Evolutionary conservation across 1,139 yeast species (phyloP), one percentile per base, ranked within the genome.

Genomic region (Geotrichum cucujoidarum): DNA sequence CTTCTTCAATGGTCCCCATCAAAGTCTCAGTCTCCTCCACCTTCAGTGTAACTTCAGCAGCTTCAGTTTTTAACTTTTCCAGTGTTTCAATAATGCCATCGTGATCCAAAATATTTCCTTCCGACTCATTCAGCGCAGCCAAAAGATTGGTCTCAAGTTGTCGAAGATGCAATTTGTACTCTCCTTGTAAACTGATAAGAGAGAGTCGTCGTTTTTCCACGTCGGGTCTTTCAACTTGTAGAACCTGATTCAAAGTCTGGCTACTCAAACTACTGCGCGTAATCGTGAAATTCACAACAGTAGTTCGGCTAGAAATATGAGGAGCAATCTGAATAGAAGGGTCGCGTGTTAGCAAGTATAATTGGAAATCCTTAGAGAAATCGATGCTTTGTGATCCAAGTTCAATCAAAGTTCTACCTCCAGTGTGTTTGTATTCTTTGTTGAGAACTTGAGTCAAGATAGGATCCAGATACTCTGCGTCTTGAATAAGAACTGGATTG

Each of bases 391-490:
- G 78, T 1, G 74, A 74, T 0, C 88, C 92, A 17, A 90, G 61
- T 27, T 68, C 71, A 1, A 88, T 74, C 52, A 85, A 64, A 21
- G 72, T 66, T 48, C 96, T 71, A 0, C 95, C 95, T 4, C 95
- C 96, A 37, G 82, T 73, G 30, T 74, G 70, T 38, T 73, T 75
- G 34, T 78, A 72, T 53, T 87, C 95, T 40, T 71, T 70, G 47
- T 80, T 73, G 40, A 92, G 66, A 1, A 90, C 64, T 0, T 83
- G 72, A 50, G 78, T 78, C 20, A 90, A 61, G 11, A 85, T 67
- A 0, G 97, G 95, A 62, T 90, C 92, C 60, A 78, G 80, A 56
- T 75, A 70, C 60, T 90, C 97, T 2, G 90, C 88, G 64, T 90
- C 94, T 57, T 78, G 80, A 27, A 90, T 74, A 11, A 90, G 61